These are phyloP conservation scores for Shiraia sp. DNA, from an alignment of 2,329 filamentous ascomycete species.

Conservation along the genomic window DNA sequence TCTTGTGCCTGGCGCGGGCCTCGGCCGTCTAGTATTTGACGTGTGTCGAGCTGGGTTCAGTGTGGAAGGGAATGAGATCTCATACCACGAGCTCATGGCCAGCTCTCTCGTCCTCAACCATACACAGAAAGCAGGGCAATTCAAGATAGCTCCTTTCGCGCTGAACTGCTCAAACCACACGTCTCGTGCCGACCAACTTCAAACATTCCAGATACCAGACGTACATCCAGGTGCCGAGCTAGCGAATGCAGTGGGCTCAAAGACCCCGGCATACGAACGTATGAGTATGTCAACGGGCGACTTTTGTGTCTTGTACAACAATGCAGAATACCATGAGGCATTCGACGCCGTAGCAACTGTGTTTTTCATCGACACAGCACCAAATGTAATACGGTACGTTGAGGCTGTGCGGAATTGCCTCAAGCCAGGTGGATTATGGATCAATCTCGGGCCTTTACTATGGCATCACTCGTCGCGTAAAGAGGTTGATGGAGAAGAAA, in stretches of 20 bases:
- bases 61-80: slow-evolving; percentile 90
- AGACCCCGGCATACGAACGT: slow-evolving; percentile 55
- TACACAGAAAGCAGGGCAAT: slow-evolving; percentile 62
- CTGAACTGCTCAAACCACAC: slow-evolving; percentile 86
- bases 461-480: slow-evolving; percentile 89
- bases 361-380: slow-evolving; percentile 97
- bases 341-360: slow-evolving; percentile 88
- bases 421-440: slow-evolving; percentile 74
- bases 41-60: slow-evolving; percentile 73
- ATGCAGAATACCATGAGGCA: slow-evolving; percentile 60
- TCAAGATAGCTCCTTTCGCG: slow-evolving; percentile 82
- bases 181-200: slow-evolving; percentile 74
- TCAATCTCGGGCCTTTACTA: slow-evolving; percentile 87
- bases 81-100: slow-evolving; percentile 92
- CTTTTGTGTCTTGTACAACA: slow-evolving; percentile 83
- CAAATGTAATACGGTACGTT: slow-evolving; percentile 88
- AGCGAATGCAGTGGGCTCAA: slow-evolving; percentile 19
- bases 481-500: slow-evolving; percentile 1
- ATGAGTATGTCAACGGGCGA: slow-evolving; percentile 96
- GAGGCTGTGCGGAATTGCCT: slow-evolving; percentile 81
- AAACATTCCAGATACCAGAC: slow-evolving; percentile 76
- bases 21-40: slow-evolving; percentile 89
- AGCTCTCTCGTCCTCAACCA: slow-evolving; percentile 76
- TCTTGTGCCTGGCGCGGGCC: slow-evolving; percentile 85
- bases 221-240: slow-evolving; percentile 54